Percentiles rank a stretch among this genome's conserved stretches.
Evolutionary conservation across 2,329 filamentous ascomycete genomes (phyloP).

Genomic region (Tetracladium maxilliforme): DNA sequence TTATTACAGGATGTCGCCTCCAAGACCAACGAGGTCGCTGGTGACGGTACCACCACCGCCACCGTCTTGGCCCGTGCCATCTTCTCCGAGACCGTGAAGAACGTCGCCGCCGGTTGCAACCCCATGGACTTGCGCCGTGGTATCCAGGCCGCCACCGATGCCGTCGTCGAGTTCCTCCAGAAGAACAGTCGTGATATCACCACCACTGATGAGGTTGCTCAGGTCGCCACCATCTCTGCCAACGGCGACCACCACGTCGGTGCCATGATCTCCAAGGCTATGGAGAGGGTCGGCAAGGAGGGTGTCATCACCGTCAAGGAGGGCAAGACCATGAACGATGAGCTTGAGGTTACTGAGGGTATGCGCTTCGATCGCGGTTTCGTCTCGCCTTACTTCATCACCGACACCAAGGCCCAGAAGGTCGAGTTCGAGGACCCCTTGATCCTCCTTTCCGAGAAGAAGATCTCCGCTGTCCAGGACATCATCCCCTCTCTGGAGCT

Average conservation of each 20-base stretch:
- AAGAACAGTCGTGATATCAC: constrained; percentile 97
- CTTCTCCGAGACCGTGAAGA: constrained; percentile 99
- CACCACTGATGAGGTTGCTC: constrained; percentile 89
- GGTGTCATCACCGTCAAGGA: constrained; percentile 99
- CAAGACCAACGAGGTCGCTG: constrained; percentile 98
- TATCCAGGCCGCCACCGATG: constrained; percentile 90
- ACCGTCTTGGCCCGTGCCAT: constrained; percentile 95
- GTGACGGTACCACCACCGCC: constrained; percentile 96
- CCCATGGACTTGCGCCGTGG: constrained; percentile 97
- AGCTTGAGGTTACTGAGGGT: constrained; percentile 97
- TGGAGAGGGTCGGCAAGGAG: constrained; percentile 99
- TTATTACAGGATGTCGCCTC: constrained; percentile 95
- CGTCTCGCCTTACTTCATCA: constrained; percentile 99
- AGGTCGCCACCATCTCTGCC: constrained; percentile 95
- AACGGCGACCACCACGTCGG: constrained; percentile 95
- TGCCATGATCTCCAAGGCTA: constrained; percentile 89
- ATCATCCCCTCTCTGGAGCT: constrained; percentile 97
- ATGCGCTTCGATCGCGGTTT: constrained; percentile 99
- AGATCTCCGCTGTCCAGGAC: constrained; percentile 98
- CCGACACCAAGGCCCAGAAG: constrained; percentile 96
- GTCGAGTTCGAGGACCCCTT: constrained; percentile 99
- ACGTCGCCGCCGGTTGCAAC: constrained; percentile 98
- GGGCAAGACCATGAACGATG: constrained; percentile 94
- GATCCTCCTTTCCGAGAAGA: constrained; percentile 98
- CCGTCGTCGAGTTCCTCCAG: constrained; percentile 87